Evolutionary conservation across 1,284 basidiomycete genomes (phyloP).

Genomic region (Microbotryum scabiosae): DNA sequence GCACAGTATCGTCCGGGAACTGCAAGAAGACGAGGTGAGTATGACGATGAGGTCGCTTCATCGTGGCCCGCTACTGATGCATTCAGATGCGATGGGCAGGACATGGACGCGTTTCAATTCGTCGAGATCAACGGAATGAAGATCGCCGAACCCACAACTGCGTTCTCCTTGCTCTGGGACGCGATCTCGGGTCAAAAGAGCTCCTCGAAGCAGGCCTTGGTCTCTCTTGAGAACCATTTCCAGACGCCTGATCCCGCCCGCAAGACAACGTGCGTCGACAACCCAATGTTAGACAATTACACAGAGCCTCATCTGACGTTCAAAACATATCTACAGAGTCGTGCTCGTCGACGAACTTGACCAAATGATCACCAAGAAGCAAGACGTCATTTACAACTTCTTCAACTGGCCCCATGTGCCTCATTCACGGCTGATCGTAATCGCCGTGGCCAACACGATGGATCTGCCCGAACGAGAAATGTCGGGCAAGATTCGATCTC

Average conservation of each 20-base stretch:
- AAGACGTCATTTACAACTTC: conserved; percentile 98
- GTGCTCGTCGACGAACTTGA: conserved; percentile 98
- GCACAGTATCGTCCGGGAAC: conserved; percentile 76
- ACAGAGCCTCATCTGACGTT: not conserved
- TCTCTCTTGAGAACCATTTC: conserved; percentile 33
- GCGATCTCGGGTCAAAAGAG: conserved; percentile 45
- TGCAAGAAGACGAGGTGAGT: conserved; percentile 66
- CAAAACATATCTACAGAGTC: conserved; percentile 52
- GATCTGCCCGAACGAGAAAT: conserved; percentile 91
- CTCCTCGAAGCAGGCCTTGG: conserved; percentile 30
- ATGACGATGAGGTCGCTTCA: too few relatives aligned
- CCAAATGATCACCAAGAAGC: conserved; percentile 88
- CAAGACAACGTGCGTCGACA: conserved; percentile 32
- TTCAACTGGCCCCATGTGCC: conserved; percentile 97
- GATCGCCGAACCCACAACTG: conserved; percentile 77
- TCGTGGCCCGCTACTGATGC: not conserved
- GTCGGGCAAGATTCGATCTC: conserved; percentile 81
- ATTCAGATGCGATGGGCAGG: conserved; percentile 45
- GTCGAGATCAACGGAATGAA: conserved; percentile 97
- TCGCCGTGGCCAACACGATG: conserved; percentile 98
- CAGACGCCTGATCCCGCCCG: conserved; percentile 33
- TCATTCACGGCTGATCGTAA: conserved; percentile 78
- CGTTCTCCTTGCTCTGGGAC: conserved; percentile 84
- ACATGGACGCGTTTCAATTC: conserved; percentile 87
- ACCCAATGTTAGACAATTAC: not conserved